A percentile compares a stretch with the other conserved stretches of the same genome.
These are phyloP conservation scores for Aspergillus quadrilineatus DNA, from an alignment of 2,329 filamentous ascomycete genomes.

Conservation along the genomic window DNA sequence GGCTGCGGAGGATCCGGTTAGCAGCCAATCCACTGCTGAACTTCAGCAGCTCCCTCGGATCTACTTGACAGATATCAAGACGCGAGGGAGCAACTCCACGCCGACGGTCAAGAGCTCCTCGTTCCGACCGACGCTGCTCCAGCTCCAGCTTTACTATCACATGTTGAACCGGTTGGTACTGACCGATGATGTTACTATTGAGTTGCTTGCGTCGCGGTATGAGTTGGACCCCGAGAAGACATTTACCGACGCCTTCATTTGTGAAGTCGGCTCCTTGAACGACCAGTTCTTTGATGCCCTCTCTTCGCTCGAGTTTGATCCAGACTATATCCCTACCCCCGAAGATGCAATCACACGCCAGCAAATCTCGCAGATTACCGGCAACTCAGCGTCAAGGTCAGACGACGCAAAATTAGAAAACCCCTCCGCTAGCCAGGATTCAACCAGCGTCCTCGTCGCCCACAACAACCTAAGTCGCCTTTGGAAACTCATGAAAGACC, in stretches of 20 bases:
- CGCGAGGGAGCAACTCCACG: slow-evolving; percentile 61
- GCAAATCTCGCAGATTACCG: not conserved
- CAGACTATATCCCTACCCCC: slow-evolving; percentile 24
- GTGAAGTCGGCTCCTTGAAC: slow-evolving; percentile 68
- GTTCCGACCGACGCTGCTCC: slow-evolving; percentile 74
- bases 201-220: slow-evolving; percentile 69
- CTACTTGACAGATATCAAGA: slow-evolving; percentile 92
- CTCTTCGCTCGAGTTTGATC: slow-evolving; percentile 33
- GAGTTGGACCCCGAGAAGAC: slow-evolving; percentile 60
- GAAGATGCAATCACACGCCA: slow-evolving; percentile 23
- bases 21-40: slow-evolving; percentile 21
- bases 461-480: slow-evolving; percentile 61
- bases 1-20: slow-evolving; percentile 13
- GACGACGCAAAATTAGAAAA: slow-evolving; percentile 9
- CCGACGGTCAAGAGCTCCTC: slow-evolving; percentile 61
- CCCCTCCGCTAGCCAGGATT: slow-evolving; percentile 41
- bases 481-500: slow-evolving; percentile 63
- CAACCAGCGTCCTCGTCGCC: slow-evolving; percentile 52
- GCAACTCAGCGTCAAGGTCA: slow-evolving; percentile 2
- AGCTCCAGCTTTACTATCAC: slow-evolving; percentile 85
- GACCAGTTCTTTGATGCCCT: slow-evolving; percentile 60
- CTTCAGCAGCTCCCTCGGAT: slow-evolving; percentile 40
- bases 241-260: slow-evolving; percentile 79
- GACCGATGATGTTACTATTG: slow-evolving; percentile 67
- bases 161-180: slow-evolving; percentile 73